Evolutionary conservation across 257 asterid species (phyloP), one percentile per base, ranked within the genome.

Genomic region (Cordia subcordata): DNA sequence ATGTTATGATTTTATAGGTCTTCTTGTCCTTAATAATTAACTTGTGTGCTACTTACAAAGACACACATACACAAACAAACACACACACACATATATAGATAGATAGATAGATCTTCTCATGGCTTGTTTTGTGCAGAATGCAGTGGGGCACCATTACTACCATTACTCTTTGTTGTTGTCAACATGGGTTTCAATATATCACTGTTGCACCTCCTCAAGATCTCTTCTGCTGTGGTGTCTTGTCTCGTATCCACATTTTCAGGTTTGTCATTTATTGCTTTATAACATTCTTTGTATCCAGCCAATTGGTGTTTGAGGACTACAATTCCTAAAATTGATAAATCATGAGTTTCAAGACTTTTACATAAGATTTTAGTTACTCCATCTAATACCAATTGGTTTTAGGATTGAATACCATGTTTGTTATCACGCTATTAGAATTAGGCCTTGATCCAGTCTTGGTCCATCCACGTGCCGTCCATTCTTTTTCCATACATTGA

Each of bases 211-310:
- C 82, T 88, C 66, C 87, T 93, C 62, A 84, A 86, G 87, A 84
- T 93, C 77, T 93, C 97, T 61, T 88, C 97, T 14, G 99, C 97
- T 52, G 96, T 93, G 53, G 90, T 89, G 38, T 88, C 99, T 56
- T 88, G 94, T 79, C 95, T 93, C 44, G 95, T 87, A n/a, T 88
- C 99, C 40, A 93, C 97, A 58, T 68, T 88, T 75, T 84, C 99
- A 81, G 98, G 98, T 88, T 67, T 33, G 67, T 79, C 49, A 17
- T 53, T 15, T 44, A 18, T 49, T 19, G 11, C 20, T 68, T 27
- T 58, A n/a, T 8, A 32, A 17, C 16, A 39, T 42, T n/a, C 16
- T 37, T 40, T 4, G 16, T 57, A 2, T 56, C 9, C 50, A 16
- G 40, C 35, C 35, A 27, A 6, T 27, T 27, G 35, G 35, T 27